These are phyloP conservation scores for Nelumbo lutea DNA, from an alignment of 164 flowering plant species.

Conservation along the genomic window DNA sequence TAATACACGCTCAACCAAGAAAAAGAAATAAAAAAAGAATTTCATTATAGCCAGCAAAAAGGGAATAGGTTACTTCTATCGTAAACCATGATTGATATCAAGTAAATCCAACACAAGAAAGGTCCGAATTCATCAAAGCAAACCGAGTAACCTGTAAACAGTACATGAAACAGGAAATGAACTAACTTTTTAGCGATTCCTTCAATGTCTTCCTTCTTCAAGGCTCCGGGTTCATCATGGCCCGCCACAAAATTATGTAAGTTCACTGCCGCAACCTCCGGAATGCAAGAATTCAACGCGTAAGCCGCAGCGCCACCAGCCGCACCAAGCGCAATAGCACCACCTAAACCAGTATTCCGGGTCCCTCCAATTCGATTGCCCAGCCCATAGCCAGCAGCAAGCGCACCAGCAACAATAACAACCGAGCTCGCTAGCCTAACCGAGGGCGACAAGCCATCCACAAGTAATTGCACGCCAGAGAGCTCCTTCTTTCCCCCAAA, in stretches of 20 bases:
- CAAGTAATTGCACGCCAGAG: constrained; percentile 50
- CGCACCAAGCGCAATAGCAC: constrained; percentile 71
- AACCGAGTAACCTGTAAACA: neutral
- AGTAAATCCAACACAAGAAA: neutral
- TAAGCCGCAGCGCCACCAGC: constrained; percentile 76
- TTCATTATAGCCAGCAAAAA: too few species aligned
- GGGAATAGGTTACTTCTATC: neutral
- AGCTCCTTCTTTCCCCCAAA: constrained; percentile 67
- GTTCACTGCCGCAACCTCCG: constrained; percentile 77
- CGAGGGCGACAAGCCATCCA: constrained; percentile 54
- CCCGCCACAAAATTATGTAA: constrained; percentile 74
- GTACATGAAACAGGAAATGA: neutral
- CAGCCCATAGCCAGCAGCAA: constrained; percentile 67
- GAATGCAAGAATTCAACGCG: constrained; percentile 63
- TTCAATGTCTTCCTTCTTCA: constrained; percentile 67
- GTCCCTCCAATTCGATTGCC: constrained; percentile 50
- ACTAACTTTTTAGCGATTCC: constrained; percentile 57
- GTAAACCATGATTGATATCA: neutral
- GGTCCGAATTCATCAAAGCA: neutral
- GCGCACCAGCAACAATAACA: constrained; percentile 54
- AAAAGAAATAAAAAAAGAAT: neutral
- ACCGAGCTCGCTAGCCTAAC: constrained; percentile 54
- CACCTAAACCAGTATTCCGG: constrained; percentile 47
- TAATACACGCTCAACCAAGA: neutral
- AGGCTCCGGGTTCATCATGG: constrained; percentile 52